Base-by-base conservation (phyloP, 2,329 filamentous ascomycete species). In the Sporothrix inflata region DNA sequence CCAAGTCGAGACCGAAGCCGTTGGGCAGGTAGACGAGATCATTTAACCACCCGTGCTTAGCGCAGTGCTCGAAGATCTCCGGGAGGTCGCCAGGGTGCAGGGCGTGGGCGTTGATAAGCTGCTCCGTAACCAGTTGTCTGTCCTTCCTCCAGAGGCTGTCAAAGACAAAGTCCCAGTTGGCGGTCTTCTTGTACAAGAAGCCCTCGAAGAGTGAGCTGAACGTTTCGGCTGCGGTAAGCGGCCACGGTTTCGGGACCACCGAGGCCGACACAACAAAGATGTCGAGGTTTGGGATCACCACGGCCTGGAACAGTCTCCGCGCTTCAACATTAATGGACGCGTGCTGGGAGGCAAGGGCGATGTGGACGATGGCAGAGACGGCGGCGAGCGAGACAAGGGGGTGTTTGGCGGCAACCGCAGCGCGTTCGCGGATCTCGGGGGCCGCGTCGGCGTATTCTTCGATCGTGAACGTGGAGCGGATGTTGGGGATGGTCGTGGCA, bases 101-200 rank as follows among this genome's bases (percentile, higher is more conserved):
- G 53, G 91, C 91, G 79, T 96, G 94, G 9, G 89, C 87, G 73
- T 94, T 91, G 55, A 95, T 89, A 45, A 99, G 88, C 73, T 92
- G 90, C 75, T 91, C 88, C 11, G 91, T 91, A 19, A 98, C 92
- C 92, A 94, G 98, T 24, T 91, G 87, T 76, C 91, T 92, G 79
- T 98, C 94, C 79, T 96, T 94, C 76, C 92, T 91, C 94, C 95
- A 98, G 6, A 97, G 84, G 73, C 94, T 94, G 78, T 97, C 91
- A 72, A 99, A 87, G 16, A 97, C 95, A 75, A 98, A 97, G 75
- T 94, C 91, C 79, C 93, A 92, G 71, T 94, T 89, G 4, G 90
- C 87, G 12, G 94, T 90, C 71, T 90, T 88, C 80, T 94, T 94
- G 78, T 90, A 88, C 38, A 98, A 85, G 79, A 97, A 98, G 12